Percentiles rank a stretch among this genome's conserved stretches.
Evolutionary conservation across 805 yeast genomes (phyloP).

Genomic region (Kazachstania psychrophila): DNA sequence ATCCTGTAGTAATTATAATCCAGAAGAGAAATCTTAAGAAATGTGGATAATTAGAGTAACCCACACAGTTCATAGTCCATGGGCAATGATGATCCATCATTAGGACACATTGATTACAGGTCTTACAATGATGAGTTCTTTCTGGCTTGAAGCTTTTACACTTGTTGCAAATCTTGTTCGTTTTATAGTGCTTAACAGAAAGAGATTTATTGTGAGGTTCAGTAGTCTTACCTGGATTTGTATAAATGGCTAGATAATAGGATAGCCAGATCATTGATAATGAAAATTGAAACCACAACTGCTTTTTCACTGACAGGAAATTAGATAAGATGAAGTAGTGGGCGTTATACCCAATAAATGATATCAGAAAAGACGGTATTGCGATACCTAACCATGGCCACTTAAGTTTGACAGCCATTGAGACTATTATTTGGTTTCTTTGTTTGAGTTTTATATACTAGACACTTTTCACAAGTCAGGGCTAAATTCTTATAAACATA

Average conservation of each 20-base stretch:
- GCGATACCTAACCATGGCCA: slow-evolving; percentile 45
- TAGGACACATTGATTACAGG: slow-evolving; percentile 63
- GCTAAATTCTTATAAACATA: too few species aligned
- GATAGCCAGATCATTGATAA: slow-evolving; percentile 62
- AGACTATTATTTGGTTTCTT: neutral
- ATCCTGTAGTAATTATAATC: slow-evolving; percentile 46
- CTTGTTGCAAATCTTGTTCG: slow-evolving; percentile 54
- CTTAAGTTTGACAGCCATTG: slow-evolving; percentile 33
- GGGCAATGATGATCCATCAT: slow-evolving; percentile 94
- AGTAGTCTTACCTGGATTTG: slow-evolving; percentile 61
- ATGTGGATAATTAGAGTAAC: slow-evolving; percentile 67
- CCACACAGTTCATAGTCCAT: slow-evolving; percentile 90
- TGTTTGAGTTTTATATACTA: too few species aligned
- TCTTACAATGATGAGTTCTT: slow-evolving; percentile 77
- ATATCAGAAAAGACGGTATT: slow-evolving; percentile 56
- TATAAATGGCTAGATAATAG: slow-evolving; percentile 57
- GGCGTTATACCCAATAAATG: slow-evolving; percentile 51
- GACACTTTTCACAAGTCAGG: too few species aligned
- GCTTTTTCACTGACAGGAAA: slow-evolving; percentile 33
- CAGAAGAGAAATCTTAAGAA: slow-evolving; percentile 67
- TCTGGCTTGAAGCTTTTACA: slow-evolving; percentile 72
- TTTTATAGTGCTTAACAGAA: slow-evolving; percentile 39
- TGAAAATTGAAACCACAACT: slow-evolving; percentile 38
- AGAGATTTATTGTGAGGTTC: slow-evolving; percentile 42
- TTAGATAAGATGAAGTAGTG: slow-evolving; percentile 47